A percentile compares a stretch with the other conserved stretches of the same genome.
Conservation (phyloP, 768 basidiomycete species). For the Sporobolomyces pararoseus region DNA sequence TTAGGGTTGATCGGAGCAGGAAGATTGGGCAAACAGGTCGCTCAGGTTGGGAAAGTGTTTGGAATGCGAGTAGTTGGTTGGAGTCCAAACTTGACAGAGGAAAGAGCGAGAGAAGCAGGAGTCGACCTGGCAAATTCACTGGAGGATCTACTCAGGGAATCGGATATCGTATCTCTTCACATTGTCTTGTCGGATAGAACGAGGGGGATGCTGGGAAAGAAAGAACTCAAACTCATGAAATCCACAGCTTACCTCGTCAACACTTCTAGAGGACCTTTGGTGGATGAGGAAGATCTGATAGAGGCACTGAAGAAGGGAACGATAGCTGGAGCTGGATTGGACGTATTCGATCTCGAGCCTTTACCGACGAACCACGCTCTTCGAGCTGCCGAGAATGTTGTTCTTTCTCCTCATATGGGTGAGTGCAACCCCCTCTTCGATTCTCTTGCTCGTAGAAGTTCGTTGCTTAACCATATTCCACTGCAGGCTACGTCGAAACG, state of each 20-base stretch:
- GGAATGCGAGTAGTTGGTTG: conserved; percentile 62
- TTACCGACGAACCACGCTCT: conserved; percentile 58
- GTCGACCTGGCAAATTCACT: conserved; percentile 57
- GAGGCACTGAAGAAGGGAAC: conserved; percentile 53
- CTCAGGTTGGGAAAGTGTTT: conserved; percentile 59
- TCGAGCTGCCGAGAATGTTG: conserved; percentile 57
- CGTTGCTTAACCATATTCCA: not conserved
- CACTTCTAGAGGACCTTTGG: conserved; percentile 63
- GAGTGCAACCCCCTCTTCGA: conserved; percentile 49
- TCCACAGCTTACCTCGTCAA: conserved; percentile 62
- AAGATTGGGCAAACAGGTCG: conserved; percentile 58
- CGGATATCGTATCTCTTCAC: conserved; percentile 64
- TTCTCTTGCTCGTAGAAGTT: too few relatives aligned
- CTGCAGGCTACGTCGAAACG: conserved; percentile 23
- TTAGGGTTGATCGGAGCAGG: conserved; percentile 65
- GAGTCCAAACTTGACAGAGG: conserved; percentile 63
- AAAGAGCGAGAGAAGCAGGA: conserved; percentile 57
- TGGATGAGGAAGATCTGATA: conserved; percentile 61
- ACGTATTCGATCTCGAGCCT: conserved; percentile 68
- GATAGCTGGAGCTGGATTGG: conserved; percentile 62
- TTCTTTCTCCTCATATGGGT: conserved; percentile 63
- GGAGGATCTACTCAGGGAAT: conserved; percentile 56
- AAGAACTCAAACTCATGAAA: conserved; percentile 60
- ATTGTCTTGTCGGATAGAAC: conserved; percentile 59
- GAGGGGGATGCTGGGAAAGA: conserved; percentile 54